Evolutionary conservation across 257 asterid genomes (phyloP).

Genomic region (Fraxinus cuspidata): DNA sequence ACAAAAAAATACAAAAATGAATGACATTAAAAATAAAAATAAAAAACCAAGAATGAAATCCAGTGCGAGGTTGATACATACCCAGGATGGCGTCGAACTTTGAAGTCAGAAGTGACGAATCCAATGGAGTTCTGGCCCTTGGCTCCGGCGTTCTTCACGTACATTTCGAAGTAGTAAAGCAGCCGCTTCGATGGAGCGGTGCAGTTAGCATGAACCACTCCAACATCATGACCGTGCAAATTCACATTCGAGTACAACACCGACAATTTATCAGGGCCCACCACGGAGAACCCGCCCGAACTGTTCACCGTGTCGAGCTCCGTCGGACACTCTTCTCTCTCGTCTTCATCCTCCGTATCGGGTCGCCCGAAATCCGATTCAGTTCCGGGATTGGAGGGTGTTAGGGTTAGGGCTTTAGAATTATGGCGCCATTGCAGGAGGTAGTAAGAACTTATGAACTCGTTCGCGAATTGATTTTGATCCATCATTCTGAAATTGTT

Average conservation of each 20-base stretch:
- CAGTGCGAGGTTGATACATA: conserved; percentile 22
- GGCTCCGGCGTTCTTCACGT: conserved; percentile 77
- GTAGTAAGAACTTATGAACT: conserved; percentile 67
- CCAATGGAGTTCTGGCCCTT: conserved; percentile 89
- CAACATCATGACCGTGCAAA: conserved; percentile 87
- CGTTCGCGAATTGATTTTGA: conserved; percentile 23
- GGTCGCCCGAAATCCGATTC: conserved; percentile 11
- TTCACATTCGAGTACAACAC: conserved; percentile 57
- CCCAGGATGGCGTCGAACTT: conserved; percentile 91
- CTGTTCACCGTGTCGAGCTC: conserved; percentile 76
- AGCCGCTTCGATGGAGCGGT: conserved; percentile 81
- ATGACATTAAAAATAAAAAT: background rate
- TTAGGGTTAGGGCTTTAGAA: conserved; percentile 48
- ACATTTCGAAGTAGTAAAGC: conserved; percentile 80
- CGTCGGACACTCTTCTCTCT: conserved; percentile 66
- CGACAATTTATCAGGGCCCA: conserved; percentile 82
- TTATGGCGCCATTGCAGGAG: conserved; percentile 66
- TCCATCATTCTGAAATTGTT: background rate
- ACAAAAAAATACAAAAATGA: background rate
- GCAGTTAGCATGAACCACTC: conserved; percentile 83
- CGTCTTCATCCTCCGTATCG: conserved; percentile 38
- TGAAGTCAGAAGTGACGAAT: conserved; percentile 74
- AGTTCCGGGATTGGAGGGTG: conserved; percentile 34
- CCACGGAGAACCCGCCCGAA: conserved; percentile 76
- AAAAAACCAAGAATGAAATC: too few relatives aligned